These are phyloP conservation scores for Puccinia novopanici DNA, from an alignment of 1,284 basidiomycete species.

Conservation along the genomic window DNA sequence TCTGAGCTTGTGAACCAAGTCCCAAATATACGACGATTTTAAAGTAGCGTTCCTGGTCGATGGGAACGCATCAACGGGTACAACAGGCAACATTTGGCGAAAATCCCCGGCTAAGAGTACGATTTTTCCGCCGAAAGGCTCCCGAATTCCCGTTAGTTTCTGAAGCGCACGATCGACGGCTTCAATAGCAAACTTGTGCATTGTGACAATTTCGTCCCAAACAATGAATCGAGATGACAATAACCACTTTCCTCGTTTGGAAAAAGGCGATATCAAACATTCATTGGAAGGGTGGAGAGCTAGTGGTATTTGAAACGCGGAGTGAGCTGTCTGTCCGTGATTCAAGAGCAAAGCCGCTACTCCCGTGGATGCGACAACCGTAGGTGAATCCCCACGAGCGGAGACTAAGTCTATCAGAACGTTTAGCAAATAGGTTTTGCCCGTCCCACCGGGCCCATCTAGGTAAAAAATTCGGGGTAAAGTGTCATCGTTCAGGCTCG, in stretches of 20 bases:
- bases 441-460: conserved; percentile 63
- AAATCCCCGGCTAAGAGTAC: conserved; percentile 26
- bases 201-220: background rate
- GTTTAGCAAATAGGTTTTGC: conserved; percentile 64
- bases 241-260: background rate
- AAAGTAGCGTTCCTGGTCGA: background rate
- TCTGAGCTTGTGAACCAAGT: too few species aligned
- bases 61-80: background rate
- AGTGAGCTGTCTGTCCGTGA: conserved; percentile 57
- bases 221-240: background rate
- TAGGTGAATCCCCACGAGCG: conserved; percentile 58
- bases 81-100: conserved; percentile 21
- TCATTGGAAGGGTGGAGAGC: background rate
- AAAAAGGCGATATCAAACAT: background rate
- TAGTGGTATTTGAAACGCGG: background rate
- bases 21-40: background rate
- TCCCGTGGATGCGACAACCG: conserved; percentile 60
- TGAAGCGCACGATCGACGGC: background rate
- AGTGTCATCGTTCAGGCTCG: too few species aligned
- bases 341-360: conserved; percentile 62
- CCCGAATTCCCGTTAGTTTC: background rate
- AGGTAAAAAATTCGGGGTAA: conserved; percentile 61
- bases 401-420: conserved; percentile 58
- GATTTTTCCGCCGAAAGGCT: conserved; percentile 21
- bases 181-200: too few species aligned